Evolutionary conservation across 306 rosid genomes (phyloP).

Genomic region (Heteromeles arbutifolia): DNA sequence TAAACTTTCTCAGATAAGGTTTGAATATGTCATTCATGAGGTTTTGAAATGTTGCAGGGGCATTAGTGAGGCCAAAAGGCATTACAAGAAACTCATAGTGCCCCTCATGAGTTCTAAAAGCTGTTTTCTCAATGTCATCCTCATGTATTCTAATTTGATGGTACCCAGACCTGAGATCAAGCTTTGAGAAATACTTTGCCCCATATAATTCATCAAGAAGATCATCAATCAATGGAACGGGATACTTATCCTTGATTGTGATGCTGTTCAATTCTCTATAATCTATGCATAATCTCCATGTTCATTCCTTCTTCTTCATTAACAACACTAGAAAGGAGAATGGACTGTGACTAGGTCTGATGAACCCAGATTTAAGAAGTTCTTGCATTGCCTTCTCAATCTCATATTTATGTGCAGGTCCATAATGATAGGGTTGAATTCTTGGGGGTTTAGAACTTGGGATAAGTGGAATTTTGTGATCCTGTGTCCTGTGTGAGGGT

Average conservation of each 20-base stretch:
- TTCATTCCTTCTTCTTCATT: background rate
- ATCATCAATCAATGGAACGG: background rate
- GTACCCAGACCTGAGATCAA: background rate
- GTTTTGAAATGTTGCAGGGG: no score
- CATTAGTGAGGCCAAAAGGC: no score
- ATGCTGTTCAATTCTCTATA: background rate
- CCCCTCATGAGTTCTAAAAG: no score
- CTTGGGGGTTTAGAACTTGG: no score
- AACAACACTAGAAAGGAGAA: background rate
- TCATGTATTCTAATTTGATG: background rate
- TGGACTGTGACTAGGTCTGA: background rate
- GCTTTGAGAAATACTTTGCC: background rate
- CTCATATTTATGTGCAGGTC: no score
- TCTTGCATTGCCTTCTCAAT: background rate
- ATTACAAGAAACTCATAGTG: no score
- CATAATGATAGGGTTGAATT: no score
- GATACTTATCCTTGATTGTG: background rate
- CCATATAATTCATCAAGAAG: background rate
- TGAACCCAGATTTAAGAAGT: background rate
- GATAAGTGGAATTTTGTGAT: no score
- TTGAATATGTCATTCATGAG: no score
- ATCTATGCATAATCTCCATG: background rate
- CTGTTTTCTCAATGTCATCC: no score
- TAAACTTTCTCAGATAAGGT: no score
- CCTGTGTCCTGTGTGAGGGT: accelerated